Percentiles rank a stretch among this genome's conserved stretches.
These are phyloP conservation scores for Atractiella rhizophila DNA, from an alignment of 768 basidiomycete species.

Conservation along the genomic window DNA sequence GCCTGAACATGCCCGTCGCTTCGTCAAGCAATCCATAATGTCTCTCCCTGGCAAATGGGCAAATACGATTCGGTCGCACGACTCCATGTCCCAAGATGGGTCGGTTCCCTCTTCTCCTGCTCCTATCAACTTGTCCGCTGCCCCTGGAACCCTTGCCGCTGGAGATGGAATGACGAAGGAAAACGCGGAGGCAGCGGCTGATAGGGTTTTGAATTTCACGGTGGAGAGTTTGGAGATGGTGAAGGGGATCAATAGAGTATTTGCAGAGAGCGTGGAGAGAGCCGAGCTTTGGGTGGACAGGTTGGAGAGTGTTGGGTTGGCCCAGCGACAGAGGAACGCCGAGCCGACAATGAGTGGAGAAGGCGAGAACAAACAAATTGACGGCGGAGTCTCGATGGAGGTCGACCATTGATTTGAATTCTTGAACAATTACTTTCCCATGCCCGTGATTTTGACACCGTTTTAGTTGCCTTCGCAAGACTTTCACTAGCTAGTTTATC, in stretches of 20 bases:
- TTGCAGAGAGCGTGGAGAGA: constrained; percentile 61
- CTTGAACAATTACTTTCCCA: no score
- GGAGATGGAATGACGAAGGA: not conserved
- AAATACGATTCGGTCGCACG: constrained; percentile 21
- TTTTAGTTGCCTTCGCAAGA: no score
- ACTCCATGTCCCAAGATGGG: not conserved
- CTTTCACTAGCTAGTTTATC: no score
- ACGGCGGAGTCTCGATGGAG: no score
- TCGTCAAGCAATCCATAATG: constrained; percentile 51
- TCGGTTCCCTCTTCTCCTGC: not conserved
- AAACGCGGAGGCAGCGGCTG: constrained; percentile 16
- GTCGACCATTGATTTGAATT: no score
- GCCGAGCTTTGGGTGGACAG: constrained; percentile 48
- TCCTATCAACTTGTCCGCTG: not conserved
- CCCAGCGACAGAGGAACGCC: no score
- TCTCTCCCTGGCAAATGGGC: constrained; percentile 64
- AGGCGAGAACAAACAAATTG: no score
- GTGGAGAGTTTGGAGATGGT: constrained; percentile 86
- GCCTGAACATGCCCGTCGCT: constrained; percentile 52
- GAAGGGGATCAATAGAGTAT: constrained; percentile 59
- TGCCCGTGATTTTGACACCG: no score
- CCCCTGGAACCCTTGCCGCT: not conserved
- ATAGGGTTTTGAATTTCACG: constrained; percentile 54
- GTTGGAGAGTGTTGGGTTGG: no score
- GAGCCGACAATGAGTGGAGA: no score